These are phyloP conservation scores for Chaetomium globosum DNA, from an alignment of 2,329 filamentous ascomycete genomes.

Conservation along the genomic window DNA sequence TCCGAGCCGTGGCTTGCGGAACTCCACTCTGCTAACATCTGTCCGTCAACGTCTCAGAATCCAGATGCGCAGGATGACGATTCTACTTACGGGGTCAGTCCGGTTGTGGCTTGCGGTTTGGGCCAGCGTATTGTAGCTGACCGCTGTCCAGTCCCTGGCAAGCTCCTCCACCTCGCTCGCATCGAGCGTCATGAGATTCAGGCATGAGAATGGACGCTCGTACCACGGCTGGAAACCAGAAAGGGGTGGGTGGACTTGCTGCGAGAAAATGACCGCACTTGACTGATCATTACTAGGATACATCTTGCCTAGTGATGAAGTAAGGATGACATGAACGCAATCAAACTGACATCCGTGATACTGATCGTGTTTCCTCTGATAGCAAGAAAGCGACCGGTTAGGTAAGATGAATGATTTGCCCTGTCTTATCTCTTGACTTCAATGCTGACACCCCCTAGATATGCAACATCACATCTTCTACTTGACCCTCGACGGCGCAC, in stretches of 20 bases:
- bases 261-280: neutral
- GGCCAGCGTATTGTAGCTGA: neutral
- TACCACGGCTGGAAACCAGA: slow-evolving; percentile 29
- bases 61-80: neutral
- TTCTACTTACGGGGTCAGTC: neutral
- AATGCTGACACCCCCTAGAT: slow-evolving; percentile 17
- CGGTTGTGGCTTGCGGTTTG: neutral
- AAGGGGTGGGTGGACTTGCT: slow-evolving; percentile 11
- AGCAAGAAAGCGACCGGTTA: slow-evolving; percentile 18
- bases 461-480: slow-evolving; percentile 29
- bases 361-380: neutral
- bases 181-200: slow-evolving; percentile 23
- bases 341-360: neutral
- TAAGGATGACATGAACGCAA: neutral
- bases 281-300: slow-evolving; percentile 15
- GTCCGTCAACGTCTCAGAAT: neutral
- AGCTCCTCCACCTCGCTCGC: slow-evolving; percentile 25
- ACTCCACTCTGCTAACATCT: neutral
- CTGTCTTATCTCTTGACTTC: neutral
- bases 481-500: slow-evolving; percentile 43
- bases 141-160: slow-evolving; percentile 12
- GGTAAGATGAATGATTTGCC: neutral
- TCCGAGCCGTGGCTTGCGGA: neutral
- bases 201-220: slow-evolving; percentile 26
- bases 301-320: slow-evolving; percentile 28